Base-by-base conservation (phyloP, 768 basidiomycete species). In the Lentinula lateritia region DNA sequence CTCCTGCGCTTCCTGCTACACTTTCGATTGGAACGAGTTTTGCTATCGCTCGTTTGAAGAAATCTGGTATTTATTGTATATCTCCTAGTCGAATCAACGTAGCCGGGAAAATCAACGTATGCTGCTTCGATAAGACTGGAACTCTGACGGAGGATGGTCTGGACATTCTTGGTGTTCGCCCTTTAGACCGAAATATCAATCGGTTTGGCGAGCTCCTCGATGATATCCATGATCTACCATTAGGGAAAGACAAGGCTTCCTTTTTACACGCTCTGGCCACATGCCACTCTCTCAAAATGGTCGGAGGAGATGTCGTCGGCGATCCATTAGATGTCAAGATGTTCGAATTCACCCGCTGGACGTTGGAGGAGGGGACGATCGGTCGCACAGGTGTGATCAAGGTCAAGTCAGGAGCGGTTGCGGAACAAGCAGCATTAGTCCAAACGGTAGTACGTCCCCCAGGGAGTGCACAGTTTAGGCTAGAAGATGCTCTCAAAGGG, bases 91-190 rank as follows among this genome's bases (percentile, higher is more conserved):
- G 97, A 52, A 91, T 99, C 67, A 99, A 99, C 68, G 85, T 99
- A 50, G 93, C 87, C 1, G 97, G 97, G 9, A 95, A 97, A 76
- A 80, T 98, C 75, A 98, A 98, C 65, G 89, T 98, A 9, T 94
- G 94, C 67, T 98, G 95, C 70, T 99, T 99, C 68, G 97, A 99
- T 79, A 99, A 99, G 76, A 99, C 97, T 1, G 97, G 97, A 7
- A 99, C 97, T 8, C 80, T 99, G 23, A 99, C 97, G 1, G 97
- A 99, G 73, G 97, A 99, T 65, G 97, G 96, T 0, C 80, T 99
- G 53, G 97, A 99, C 70, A 94, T 99, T 50, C 87, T 99, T 50
- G 97, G 97, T 15, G 89, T 97, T 16, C 89, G 96, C 50, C 86
- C 85, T 6, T 83, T 92, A 46, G 95, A 96, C 62, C 86, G 92